Evolutionary conservation across 306 rosid genomes (phyloP), one percentile per base, ranked within the genome.

Genomic region (Canavalia gladiata): DNA sequence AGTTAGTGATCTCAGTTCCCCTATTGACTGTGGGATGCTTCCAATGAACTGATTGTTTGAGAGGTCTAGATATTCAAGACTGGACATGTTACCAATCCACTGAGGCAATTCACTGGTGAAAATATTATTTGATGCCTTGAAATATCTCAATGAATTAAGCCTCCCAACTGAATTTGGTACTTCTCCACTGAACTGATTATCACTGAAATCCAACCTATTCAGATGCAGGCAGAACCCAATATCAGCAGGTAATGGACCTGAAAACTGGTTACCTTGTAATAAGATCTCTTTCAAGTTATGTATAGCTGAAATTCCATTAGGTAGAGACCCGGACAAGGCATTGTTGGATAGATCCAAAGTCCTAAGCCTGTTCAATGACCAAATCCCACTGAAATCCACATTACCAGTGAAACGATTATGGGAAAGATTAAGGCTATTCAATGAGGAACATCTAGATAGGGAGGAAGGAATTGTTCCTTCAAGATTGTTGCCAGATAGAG

Each of bases 271-370:
- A 18, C 78, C 82, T 56, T 83, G 82, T 4, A 95, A 30, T 8
- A 66, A 47, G 12, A 95, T 51, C 85, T 81, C 93, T 82, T 91
- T 95, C 82, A 95, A 80, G 87, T 87, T 79, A 86, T 89, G 97
- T 18, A 91, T 62, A 37, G 84, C 74, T 66, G 99, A 93, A 57
- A 95, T 83, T 4, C 98, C 98, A 50, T 63, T 45, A 9, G 92
- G 87, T 4, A 93, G 30, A 12, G 83, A 33, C 28, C 96, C 99
- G 2, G 94, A 86, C 33, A 95, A 84, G 6, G 33, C 85, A 86
- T 95, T 95, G 70, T 77, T 85, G 2, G 99, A 95, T 8, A 95
- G 94, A 86, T 95, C 98, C 71, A 95, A 63, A 31, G 67, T 58
- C 64, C 99, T 86, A 68, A 95, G 90, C 85, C 97, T 87, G 35